Base-by-base conservation (phyloP, 2,329 filamentous ascomycete species). In the Xylaria sp. region DNA sequence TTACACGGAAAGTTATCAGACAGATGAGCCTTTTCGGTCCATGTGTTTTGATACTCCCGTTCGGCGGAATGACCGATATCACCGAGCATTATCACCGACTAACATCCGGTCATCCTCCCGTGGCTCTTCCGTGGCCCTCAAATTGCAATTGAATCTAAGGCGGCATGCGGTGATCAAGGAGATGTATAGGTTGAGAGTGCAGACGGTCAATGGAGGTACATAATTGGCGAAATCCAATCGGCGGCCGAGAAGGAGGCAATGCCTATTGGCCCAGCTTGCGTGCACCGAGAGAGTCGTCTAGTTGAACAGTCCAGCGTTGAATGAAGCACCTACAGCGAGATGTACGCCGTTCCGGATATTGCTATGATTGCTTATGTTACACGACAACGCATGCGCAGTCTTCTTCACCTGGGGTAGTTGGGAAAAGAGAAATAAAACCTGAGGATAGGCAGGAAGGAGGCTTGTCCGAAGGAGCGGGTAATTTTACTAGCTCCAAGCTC, bases 401-500 rank as follows among this genome's bases (percentile, higher is more conserved):
- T 51, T 54, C 10, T 36, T 9, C 6, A 36, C 33, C 10, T 28
- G 28, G 28, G 28, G 28, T 28, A 28, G 28, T 28, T 28, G 3
- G 25, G 25, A 25, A 25, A 25, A 25, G 25, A 25, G 25, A 25
- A 25, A 25, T 25, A 25, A 25, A 25, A 3, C 25, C 31, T 9
- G 12, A 15, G 12, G 15, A 12, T 18, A 41, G 39, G 15, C 2
- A 20, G 7, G 20, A 51, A 20, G 9, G 20, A 25, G 48, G 20
- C 48, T 4, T 55, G 52, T 55, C 52, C 12, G 10, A 56, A 56
- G 31, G 52, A 39, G 52, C 52, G 9, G 31, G 23, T 56, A 56
- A 56, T 56, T 39, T 56, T 39, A 56, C 52, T 54, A 33, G 28
- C 51, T 54, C 25, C 51, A 33, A 49, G 51, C 15, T 54, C 25